phyloP scores from a whole-genome alignment of 805 yeast genomes.

The Spathaspora sp. region DNA sequence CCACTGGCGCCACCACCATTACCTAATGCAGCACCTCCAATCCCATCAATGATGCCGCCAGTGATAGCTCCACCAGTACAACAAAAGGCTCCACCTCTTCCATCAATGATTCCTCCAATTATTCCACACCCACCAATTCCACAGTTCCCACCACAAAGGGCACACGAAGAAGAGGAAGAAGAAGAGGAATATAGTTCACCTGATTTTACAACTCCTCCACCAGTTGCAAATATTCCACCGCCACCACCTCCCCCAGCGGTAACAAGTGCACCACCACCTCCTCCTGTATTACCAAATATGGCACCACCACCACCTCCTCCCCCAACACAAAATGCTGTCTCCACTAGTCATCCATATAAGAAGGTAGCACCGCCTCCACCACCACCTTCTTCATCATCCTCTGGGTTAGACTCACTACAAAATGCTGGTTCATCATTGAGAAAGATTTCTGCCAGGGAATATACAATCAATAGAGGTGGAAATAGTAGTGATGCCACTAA shows the following conservation, averaged over 20 bases:
- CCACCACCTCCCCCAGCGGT: slow-evolving; percentile 9
- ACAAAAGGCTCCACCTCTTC: slow-evolving; percentile 9
- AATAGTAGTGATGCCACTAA: slow-evolving; percentile 12
- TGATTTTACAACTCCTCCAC: background rate
- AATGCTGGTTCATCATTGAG: slow-evolving; percentile 49
- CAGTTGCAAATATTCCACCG: slow-evolving; percentile 7
- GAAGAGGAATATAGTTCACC: background rate
- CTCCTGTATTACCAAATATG: slow-evolving; percentile 13
- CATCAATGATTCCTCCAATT: slow-evolving; percentile 10
- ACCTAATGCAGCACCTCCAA: background rate
- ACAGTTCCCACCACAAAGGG: slow-evolving; percentile 9
- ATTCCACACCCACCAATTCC: slow-evolving; percentile 11
- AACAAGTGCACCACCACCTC: slow-evolving; percentile 18
- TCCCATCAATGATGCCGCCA: slow-evolving; percentile 10
- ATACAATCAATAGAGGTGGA: slow-evolving; percentile 47
- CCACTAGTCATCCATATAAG: slow-evolving; percentile 1
- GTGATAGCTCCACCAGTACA: slow-evolving; percentile 5
- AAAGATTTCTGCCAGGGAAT: slow-evolving; percentile 61
- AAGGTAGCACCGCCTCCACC: slow-evolving; percentile 18
- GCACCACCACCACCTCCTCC: slow-evolving; percentile 22
- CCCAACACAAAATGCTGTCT: slow-evolving; percentile 19
- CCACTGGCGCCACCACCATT: slow-evolving; percentile 12
- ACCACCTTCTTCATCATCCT: slow-evolving; percentile 19
- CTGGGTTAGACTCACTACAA: slow-evolving; percentile 37
- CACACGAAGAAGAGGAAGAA: background rate